These are phyloP conservation scores for Pseudopediastrum boryanum DNA, from an alignment of 139 green algal genomes.

Conservation along the genomic window DNA sequence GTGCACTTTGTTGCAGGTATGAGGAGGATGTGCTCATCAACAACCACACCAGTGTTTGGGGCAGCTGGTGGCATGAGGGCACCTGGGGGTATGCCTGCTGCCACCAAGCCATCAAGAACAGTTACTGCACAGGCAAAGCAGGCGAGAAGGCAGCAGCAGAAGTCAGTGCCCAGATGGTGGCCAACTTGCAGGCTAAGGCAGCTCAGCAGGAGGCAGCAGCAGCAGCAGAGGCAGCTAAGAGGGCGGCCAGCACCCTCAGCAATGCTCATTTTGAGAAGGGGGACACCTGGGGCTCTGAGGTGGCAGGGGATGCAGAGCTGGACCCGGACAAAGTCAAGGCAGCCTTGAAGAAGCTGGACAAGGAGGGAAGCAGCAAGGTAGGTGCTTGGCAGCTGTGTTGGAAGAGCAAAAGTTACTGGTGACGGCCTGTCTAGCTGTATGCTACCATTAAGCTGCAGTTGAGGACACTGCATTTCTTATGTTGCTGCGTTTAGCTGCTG, in stretches of 20 bases:
- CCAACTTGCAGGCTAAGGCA: constrained; percentile 68
- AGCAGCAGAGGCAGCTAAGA: constrained; percentile 44
- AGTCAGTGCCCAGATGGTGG: constrained; percentile 57
- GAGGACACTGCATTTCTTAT: too few species aligned
- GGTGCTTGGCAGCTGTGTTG: constrained; percentile 12
- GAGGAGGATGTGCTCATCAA: constrained; percentile 95
- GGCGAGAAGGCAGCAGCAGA: constrained; percentile 47
- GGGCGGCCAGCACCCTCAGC: constrained; percentile 52
- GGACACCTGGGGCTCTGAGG: not conserved
- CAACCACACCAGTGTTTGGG: constrained; percentile 98
- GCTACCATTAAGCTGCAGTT: too few species aligned
- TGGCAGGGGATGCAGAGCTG: constrained; percentile 34
- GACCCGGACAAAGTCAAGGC: constrained; percentile 74
- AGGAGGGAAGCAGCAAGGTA: constrained; percentile 28
- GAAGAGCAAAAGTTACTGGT: not conserved
- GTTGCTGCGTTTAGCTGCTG: too few species aligned
- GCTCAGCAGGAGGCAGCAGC: constrained; percentile 29
- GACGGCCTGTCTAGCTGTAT: not conserved
- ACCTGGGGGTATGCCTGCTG: constrained; percentile 97
- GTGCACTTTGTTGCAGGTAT: constrained; percentile 71
- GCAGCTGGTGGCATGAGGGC: constrained; percentile 90
- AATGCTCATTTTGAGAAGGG: constrained; percentile 49
- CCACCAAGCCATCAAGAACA: constrained; percentile 82
- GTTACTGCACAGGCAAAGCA: constrained; percentile 85
- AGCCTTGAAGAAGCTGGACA: constrained; percentile 75